Evolutionary conservation across 1,284 basidiomycete species (phyloP), one percentile per base, ranked within the genome.

Genomic region (Sporisorium sorghi): DNA sequence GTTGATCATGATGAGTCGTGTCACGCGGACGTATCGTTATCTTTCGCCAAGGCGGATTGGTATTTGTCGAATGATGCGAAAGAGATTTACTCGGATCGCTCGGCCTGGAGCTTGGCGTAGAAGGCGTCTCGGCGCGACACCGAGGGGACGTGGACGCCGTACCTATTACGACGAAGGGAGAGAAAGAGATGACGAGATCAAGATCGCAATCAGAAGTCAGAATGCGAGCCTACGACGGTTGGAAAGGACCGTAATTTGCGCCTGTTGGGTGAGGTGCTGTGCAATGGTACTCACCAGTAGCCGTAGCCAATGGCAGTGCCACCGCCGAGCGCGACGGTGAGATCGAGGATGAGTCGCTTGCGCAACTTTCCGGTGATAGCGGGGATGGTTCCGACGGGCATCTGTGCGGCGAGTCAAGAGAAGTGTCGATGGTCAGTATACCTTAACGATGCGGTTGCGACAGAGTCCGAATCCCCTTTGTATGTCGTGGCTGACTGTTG

Each of bases 321-420:
- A 49, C 79, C 79, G 24, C 80, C 80, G 26, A 82, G 69, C 39
- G 79, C 80, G 60, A 82, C 79, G 51, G 68, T 73, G 46, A 82
- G 67, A 67, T 82, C 80, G 52, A 82, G 77, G 58, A 82, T 82
- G 46, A 82, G 73, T 54, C 80, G 75, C 78, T 82, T 82, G 66
- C 80, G 80, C 62, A 82, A 67, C 76, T 80, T 82, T 58, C 80
- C 80, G 47, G 80, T 82, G 72, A 82, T 82, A 62, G 80, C 63
- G 32, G 80, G 63, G 62, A 82, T 73, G 49, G 73, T 58, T 65
- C 73, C 76, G 57, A 76, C 73, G 52, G 78, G 76, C 78, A 80
- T 80, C 59, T 61, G 58, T 43, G 21, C 26, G 46, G 15, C 3
- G 9, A 14, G 10, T 35, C 3, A 54, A 24, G 47, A 19, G 14